These are phyloP conservation scores for Ceratopteris richardii DNA, from an alignment of 75 land plant genomes.

Conservation along the genomic window DNA sequence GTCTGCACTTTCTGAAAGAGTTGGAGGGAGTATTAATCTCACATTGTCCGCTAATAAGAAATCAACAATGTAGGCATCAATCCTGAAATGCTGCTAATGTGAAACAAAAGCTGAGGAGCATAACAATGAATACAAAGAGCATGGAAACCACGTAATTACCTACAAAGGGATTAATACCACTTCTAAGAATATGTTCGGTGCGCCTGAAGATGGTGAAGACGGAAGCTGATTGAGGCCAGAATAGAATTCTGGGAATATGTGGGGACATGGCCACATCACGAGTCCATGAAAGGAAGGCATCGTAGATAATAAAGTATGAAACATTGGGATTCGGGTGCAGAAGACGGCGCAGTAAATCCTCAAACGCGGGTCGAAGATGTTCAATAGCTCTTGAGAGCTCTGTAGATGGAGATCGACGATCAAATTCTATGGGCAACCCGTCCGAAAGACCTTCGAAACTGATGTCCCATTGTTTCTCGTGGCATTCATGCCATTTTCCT, in stretches of 20 bases:
- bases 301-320: too few species aligned
- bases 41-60: too few species aligned
- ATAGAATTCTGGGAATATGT: background rate
- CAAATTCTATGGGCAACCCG: background rate
- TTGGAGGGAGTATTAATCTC: too few species aligned
- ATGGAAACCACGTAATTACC: too few species aligned
- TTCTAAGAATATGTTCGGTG: background rate
- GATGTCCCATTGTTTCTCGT: background rate
- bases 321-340: background rate
- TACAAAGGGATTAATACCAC: background rate
- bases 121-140: too few species aligned
- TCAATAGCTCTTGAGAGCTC: background rate
- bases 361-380: background rate
- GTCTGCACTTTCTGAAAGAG: too few species aligned
- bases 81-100: too few species aligned
- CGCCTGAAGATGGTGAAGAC: background rate
- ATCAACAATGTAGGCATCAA: too few species aligned
- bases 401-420: background rate
- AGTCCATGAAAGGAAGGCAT: too few species aligned
- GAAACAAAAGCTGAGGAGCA: too few species aligned
- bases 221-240: constrained; percentile 5
- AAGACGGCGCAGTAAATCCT: background rate
- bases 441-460: background rate
- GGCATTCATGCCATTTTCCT: too few species aligned
- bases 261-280: background rate